Evolutionary conservation across 768 basidiomycete genomes (phyloP).

Genomic region (Rhizopogon salebrosus): DNA sequence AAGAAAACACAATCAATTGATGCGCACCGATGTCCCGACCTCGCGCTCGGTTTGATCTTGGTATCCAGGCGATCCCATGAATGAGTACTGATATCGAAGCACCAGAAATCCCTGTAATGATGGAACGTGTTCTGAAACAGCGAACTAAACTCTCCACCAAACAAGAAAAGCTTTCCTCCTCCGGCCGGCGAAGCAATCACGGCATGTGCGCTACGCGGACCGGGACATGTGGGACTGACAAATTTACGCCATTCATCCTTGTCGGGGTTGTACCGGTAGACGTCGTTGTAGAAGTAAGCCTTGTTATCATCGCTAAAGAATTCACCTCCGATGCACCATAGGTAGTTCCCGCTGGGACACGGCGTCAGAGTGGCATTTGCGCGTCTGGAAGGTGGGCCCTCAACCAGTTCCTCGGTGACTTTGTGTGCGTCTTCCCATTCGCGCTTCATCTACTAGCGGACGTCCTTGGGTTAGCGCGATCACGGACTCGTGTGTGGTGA

Average conservation of each 20-base stretch:
- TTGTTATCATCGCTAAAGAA: slow-evolving; percentile 84
- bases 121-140: slow-evolving; percentile 80
- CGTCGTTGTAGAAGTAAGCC: slow-evolving; percentile 84
- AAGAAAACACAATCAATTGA: neutral
- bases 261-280: slow-evolving; percentile 81
- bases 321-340: slow-evolving; percentile 85
- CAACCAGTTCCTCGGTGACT: slow-evolving; percentile 81
- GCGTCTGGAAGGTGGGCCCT: slow-evolving; percentile 76
- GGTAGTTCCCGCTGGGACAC: slow-evolving; percentile 74
- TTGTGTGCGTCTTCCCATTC: slow-evolving; percentile 82
- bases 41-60: slow-evolving; percentile 70
- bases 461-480: neutral
- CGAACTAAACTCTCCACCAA: slow-evolving; percentile 86
- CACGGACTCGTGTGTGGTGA: neutral
- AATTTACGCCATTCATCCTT: slow-evolving; percentile 93
- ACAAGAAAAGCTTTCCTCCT: slow-evolving; percentile 85
- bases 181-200: slow-evolving; percentile 66
- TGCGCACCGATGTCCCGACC: slow-evolving; percentile 75
- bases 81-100: slow-evolving; percentile 74
- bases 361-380: slow-evolving; percentile 81
- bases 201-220: slow-evolving; percentile 84
- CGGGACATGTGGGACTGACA: slow-evolving; percentile 78
- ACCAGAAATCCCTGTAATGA: slow-evolving; percentile 88
- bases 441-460: slow-evolving; percentile 59
- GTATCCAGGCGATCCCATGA: slow-evolving; percentile 89